Evolutionary conservation across 768 basidiomycete genomes (phyloP), one percentile per base, ranked within the genome.

Genomic region (Floccularia luteovirens): DNA sequence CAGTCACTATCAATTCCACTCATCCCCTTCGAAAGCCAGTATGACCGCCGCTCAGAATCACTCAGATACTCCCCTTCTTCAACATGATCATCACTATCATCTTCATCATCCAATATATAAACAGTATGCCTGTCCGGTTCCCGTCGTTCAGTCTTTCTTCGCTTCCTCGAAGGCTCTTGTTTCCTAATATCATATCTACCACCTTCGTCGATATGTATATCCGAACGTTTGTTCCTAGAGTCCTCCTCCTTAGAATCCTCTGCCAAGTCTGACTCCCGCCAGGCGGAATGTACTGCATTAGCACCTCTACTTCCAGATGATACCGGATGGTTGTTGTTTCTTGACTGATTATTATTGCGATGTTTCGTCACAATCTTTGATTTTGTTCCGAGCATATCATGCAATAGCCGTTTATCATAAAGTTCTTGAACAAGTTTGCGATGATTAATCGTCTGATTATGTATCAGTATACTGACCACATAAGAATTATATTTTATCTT

Each of bases 381-480:
- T 37, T 56, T 50, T 16, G 79, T 58, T 3, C 72, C 75, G 10
- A 86, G 60, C 38, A 79, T 60, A 17, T 67, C 61, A 45, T 90
- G 88, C 38, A 90, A 55, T 1, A 62, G 55, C 39, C 70, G 58
- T 39, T 67, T 66, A 47, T 82, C 63, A 52, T 85, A 83, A 11
- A 90, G 63, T 44, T 88, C 82, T 51, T 76, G 69, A 2, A 88
- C 74, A 2, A 85, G 63, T 35, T 64, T 66, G 21, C 89, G 75
- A 48, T 86, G 83, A 42, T 82, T 83, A 38, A 88, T 73, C 1
- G 80, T 86, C 85, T 90, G 50, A 45, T 34, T 19, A 13, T 25
- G 19, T 5, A 38, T 38, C 21, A 34, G 42, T 40, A 33, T 39
- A 34, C 38, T 43, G 3, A 21, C 22, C 11, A 38, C 3, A n/a